phyloP scores from a whole-genome alignment of 2,329 filamentous ascomycete species.

The Zymoseptoria tritici region DNA sequence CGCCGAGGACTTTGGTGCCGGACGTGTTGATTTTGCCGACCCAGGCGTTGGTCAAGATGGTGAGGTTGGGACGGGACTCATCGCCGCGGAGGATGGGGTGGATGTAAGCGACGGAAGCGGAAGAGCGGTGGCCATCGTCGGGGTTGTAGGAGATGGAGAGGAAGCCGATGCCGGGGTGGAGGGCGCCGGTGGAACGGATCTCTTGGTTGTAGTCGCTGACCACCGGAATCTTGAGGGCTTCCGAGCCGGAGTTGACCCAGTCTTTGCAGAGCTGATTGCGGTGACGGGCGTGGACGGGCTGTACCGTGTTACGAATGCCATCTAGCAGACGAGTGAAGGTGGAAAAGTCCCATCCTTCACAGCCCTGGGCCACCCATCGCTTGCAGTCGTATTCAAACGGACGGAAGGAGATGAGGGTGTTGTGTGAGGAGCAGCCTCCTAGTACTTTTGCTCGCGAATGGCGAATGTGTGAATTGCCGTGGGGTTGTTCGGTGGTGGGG shows the following conservation, averaged over 20 bases:
- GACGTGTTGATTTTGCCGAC: constrained; percentile 72
- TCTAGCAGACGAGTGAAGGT: constrained; percentile 75
- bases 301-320: constrained; percentile 81
- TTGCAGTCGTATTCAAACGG: constrained; percentile 84
- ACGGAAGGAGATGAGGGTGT: constrained; percentile 87
- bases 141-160: constrained; percentile 90
- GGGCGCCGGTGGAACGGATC: constrained; percentile 63
- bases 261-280: constrained; percentile 87
- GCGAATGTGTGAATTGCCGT: constrained; percentile 83
- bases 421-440: constrained; percentile 87
- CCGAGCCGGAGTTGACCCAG: constrained; percentile 76
- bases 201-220: constrained; percentile 81
- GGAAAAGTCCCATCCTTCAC: constrained; percentile 79
- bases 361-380: constrained; percentile 74
- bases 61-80: constrained; percentile 76
- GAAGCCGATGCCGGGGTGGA: constrained; percentile 76
- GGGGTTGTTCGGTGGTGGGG: constrained; percentile 80
- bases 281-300: constrained; percentile 77
- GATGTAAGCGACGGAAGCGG: constrained; percentile 84
- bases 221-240: constrained; percentile 70
- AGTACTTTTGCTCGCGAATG: constrained; percentile 90
- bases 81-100: constrained; percentile 81
- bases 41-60: constrained; percentile 79
- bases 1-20: constrained; percentile 62
- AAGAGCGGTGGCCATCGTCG: constrained; percentile 74